Base-by-base conservation (phyloP, 164 flowering plant species). In the Amborella trichopoda region DNA sequence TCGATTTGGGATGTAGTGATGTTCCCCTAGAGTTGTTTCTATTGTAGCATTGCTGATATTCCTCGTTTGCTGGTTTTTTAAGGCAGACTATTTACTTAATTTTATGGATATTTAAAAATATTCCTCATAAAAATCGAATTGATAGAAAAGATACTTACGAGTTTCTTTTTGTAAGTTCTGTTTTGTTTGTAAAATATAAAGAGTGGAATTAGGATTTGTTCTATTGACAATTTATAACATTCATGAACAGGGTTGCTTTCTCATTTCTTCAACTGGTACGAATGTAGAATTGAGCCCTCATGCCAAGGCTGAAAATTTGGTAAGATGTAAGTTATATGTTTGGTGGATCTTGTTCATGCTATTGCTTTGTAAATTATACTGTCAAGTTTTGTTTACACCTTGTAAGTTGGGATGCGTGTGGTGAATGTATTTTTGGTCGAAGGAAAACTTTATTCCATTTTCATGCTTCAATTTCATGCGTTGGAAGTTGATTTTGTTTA, bases 271-370 rank as follows among this genome's bases (percentile, higher is more conserved):
- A 0, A 65, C 87, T 8, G 50, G 71, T 27, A 63, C 60, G 6
- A 78, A 68, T 71, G 69, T 69, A 12, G 97, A 89, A 34, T 49
- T 79, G 21, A 77, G 57, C 59, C 74, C 83, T 1, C 76, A 77
- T 49, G 66, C 77, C 50, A 89, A 79, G 50, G 79, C 90, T 1
- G 95, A 85, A 53, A 74, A 68, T 60, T 57, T 82, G 82, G 97
- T 89, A 32, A 40, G 63, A 1, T 6, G 19, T 37, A n/a, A 37
- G 6, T n/a, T 1, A n/a, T 37, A 20, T 32, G 11, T 11, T 11
- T 10, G n/a, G n/a, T 32, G 36, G n/a, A 32, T 32, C n/a, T n/a
- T 10, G 11, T 10, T n/a, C 36, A 2, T 32, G 11, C 36, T 32
- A n/a, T n/a, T n/a, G n/a, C n/a, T n/a, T n/a, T n/a, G n/a, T n/a